Conservation (phyloP, 2,329 filamentous ascomycete species). For the Byssoonygena ceratinophila region DNA sequence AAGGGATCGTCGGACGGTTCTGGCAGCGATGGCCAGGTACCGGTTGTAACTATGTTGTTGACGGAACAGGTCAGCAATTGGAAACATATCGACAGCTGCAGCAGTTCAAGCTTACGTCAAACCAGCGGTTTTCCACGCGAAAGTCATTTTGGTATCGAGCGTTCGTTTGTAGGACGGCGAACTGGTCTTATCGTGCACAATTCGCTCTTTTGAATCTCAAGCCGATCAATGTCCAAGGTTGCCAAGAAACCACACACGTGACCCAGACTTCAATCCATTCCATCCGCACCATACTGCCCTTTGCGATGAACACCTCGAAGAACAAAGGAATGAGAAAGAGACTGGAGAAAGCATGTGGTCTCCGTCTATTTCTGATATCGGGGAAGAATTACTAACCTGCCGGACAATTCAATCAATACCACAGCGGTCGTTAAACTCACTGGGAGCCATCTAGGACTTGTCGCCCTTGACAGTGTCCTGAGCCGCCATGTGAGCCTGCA, state of each 20-base stretch:
- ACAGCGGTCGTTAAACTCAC: too few relatives aligned
- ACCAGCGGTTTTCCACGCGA: conserved; percentile 97
- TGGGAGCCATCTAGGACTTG: too few relatives aligned
- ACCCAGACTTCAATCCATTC: background rate
- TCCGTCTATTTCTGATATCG: too few relatives aligned
- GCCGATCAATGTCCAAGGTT: background rate
- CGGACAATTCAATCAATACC: too few relatives aligned
- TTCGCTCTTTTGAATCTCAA: background rate
- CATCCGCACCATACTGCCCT: too few relatives aligned
- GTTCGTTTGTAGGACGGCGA: background rate
- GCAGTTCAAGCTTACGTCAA: conserved; percentile 59
- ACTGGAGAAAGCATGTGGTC: too few relatives aligned
- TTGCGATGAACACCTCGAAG: too few relatives aligned
- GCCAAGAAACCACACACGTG: conserved; percentile 5
- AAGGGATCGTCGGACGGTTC: conserved; percentile 88
- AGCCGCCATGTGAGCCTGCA: too few relatives aligned
- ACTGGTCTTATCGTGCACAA: background rate
- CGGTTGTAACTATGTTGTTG: conserved; percentile 79
- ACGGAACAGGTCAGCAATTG: conserved; percentile 19
- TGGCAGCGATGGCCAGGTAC: conserved; percentile 91
- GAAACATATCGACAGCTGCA: background rate
- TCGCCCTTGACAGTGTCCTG: too few relatives aligned
- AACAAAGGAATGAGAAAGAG: too few relatives aligned
- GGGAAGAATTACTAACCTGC: too few relatives aligned
- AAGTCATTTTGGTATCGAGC: conserved; percentile 62